Percentiles rank a stretch among this genome's conserved stretches.
phyloP scores from a whole-genome alignment of 2,329 filamentous ascomycete species.

The Grosmannia huntii region DNA sequence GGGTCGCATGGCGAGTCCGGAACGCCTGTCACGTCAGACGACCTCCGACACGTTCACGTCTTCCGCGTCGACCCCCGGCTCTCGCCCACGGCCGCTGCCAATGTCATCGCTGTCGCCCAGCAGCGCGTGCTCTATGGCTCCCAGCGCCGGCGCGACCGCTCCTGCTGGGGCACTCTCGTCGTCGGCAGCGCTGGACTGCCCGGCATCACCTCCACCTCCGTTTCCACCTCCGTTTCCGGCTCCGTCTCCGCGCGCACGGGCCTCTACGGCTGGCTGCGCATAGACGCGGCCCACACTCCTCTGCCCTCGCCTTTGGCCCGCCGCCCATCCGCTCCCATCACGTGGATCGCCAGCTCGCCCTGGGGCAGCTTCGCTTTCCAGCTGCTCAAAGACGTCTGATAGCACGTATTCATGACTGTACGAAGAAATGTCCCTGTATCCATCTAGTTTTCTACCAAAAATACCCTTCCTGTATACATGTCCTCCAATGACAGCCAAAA shows the following conservation, averaged over 20 bases:
- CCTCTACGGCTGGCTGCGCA: conserved; percentile 39
- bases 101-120: conserved; percentile 27
- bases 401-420: too few relatives aligned
- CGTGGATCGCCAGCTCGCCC: conserved; percentile 33
- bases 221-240: conserved; percentile 7
- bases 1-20: not conserved
- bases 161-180: conserved; percentile 47
- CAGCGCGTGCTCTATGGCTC: conserved; percentile 37
- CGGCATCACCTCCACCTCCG: conserved; percentile 13
- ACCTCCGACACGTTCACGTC: conserved; percentile 39
- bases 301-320: conserved; percentile 20
- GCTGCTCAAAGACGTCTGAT: not conserved
- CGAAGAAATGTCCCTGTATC: too few relatives aligned
- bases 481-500: too few relatives aligned
- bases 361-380: conserved; percentile 32
- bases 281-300: conserved; percentile 29
- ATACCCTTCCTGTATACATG: too few relatives aligned
- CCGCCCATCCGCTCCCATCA: conserved; percentile 25
- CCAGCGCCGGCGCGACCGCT: conserved; percentile 29
- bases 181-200: conserved; percentile 25
- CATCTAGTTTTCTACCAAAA: too few relatives aligned
- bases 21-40: conserved; percentile 12
- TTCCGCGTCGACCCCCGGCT: conserved; percentile 24
- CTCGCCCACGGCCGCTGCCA: conserved; percentile 11
- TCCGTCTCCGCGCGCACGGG: conserved; percentile 22